Conservation (phyloP, 345 rosid species). For the Passiflora organensis region DNA sequence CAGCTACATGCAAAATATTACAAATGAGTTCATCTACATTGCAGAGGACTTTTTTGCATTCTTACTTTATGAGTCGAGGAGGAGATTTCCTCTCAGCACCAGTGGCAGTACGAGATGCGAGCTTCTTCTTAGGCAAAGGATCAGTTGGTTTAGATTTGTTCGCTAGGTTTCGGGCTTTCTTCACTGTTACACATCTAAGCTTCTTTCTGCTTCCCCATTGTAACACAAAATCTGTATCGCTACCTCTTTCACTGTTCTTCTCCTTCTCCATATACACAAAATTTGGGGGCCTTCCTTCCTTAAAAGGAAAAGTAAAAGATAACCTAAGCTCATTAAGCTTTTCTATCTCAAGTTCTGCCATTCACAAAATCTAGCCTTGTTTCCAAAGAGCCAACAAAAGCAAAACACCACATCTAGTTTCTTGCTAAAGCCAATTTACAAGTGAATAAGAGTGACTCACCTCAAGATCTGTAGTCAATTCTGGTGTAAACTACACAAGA, state of each 20-base stretch:
- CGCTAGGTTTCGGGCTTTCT: conserved; percentile 47
- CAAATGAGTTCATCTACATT: neutral
- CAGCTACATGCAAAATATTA: neutral
- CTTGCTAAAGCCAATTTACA: neutral
- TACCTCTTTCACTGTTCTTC: conserved; percentile 47
- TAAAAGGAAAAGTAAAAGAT: neutral
- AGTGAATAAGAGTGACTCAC: conserved; percentile 16
- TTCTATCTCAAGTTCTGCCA: neutral
- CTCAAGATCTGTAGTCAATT: conserved; percentile 35
- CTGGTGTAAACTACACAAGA: conserved; percentile 4
- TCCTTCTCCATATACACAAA: conserved; percentile 55
- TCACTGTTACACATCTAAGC: conserved; percentile 74
- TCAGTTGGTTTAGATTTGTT: conserved; percentile 40
- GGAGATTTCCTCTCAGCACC: conserved; percentile 48
- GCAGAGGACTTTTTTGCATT: neutral
- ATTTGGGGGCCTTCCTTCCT: conserved; percentile 6
- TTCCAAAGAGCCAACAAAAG: neutral
- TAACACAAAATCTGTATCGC: conserved; percentile 72
- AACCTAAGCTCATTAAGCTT: neutral
- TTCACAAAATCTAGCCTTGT: neutral
- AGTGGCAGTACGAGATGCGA: conserved; percentile 33
- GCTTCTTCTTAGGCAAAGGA: conserved; percentile 51
- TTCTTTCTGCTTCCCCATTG: conserved; percentile 93
- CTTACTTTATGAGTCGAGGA: conserved; percentile 55
- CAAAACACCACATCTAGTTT: neutral